phyloP scores from a whole-genome alignment of 2,329 filamentous ascomycete genomes.

The Sarocladiaceae sp. region DNA sequence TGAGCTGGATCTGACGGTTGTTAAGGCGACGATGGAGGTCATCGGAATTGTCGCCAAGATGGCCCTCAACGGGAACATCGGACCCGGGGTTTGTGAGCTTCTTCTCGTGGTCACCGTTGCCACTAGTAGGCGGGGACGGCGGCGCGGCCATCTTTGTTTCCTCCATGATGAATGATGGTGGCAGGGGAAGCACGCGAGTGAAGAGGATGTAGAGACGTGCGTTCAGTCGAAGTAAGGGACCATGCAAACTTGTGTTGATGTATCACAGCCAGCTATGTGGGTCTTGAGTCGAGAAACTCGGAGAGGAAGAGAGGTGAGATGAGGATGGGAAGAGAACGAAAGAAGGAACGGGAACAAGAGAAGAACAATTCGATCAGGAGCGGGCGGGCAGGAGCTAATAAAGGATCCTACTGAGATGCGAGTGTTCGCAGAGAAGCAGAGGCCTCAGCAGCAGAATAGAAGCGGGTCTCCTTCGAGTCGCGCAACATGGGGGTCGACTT shows the following conservation, averaged over 20 bases:
- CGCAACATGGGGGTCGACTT: not conserved
- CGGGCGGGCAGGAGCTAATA: constrained; percentile 4
- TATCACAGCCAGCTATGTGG: not conserved
- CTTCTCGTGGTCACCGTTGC: constrained; percentile 3
- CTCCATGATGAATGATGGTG: not conserved
- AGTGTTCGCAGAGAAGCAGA: too few species aligned
- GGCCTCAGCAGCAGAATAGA: too few species aligned
- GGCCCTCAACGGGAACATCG: not conserved
- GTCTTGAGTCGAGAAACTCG: too few species aligned
- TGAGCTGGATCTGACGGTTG: constrained; percentile 45
- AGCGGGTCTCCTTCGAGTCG: not conserved
- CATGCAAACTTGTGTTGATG: constrained; percentile 1
- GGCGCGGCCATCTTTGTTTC: not conserved
- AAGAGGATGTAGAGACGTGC: not conserved
- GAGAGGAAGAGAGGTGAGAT: not conserved
- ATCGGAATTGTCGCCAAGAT: constrained; percentile 23
- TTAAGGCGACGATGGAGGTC: constrained; percentile 32
- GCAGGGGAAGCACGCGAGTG: not conserved
- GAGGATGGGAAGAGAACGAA: too few species aligned
- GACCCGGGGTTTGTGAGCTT: not conserved
- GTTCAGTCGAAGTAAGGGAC: not conserved
- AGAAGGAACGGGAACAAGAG: not conserved
- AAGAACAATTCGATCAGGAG: constrained; percentile 1
- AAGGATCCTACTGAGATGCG: too few species aligned
- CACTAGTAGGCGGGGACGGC: constrained; percentile 5